phyloP scores from a whole-genome alignment of 345 rosid species.

The Eucalyptus regnans region DNA sequence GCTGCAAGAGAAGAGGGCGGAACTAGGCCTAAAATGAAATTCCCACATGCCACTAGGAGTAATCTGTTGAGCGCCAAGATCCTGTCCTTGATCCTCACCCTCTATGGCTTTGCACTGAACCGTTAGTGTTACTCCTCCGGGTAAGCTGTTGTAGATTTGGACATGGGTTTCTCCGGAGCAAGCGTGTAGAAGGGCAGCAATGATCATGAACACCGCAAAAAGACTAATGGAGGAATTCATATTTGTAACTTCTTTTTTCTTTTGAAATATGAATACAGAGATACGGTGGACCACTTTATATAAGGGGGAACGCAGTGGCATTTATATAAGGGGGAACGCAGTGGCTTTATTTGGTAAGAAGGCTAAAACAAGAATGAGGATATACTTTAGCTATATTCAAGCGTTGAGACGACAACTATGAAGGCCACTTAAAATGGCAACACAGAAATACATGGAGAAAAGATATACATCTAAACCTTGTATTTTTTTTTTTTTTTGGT shows the following conservation, averaged over 20 bases:
- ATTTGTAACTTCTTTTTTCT: not conserved
- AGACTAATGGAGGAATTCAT: not conserved
- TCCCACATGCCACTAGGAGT: too few species aligned
- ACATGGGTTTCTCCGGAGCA: too few species aligned
- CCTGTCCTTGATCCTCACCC: too few species aligned
- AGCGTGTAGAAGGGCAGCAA: too few species aligned
- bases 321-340: not conserved
- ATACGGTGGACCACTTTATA: not conserved
- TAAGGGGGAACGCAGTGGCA: not conserved
- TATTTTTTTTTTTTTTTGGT: too few species aligned
- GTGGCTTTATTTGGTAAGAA: not conserved
- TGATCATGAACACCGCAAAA: not conserved
- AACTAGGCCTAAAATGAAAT: too few species aligned
- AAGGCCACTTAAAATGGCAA: not conserved
- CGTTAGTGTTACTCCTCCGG: too few species aligned
- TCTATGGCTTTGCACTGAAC: too few species aligned
- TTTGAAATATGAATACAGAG: not conserved
- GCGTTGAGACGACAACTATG: not conserved
- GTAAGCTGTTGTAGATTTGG: too few species aligned
- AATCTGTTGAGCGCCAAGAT: too few species aligned
- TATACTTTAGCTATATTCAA: not conserved
- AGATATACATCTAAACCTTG: not conserved
- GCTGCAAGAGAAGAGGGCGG: too few species aligned
- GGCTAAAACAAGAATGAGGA: not conserved
- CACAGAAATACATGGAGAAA: not conserved